Evolutionary conservation across 2,329 filamentous ascomycete genomes (phyloP), one percentile per base, ranked within the genome.

Genomic region (Penicillium sclerotiorum): DNA sequence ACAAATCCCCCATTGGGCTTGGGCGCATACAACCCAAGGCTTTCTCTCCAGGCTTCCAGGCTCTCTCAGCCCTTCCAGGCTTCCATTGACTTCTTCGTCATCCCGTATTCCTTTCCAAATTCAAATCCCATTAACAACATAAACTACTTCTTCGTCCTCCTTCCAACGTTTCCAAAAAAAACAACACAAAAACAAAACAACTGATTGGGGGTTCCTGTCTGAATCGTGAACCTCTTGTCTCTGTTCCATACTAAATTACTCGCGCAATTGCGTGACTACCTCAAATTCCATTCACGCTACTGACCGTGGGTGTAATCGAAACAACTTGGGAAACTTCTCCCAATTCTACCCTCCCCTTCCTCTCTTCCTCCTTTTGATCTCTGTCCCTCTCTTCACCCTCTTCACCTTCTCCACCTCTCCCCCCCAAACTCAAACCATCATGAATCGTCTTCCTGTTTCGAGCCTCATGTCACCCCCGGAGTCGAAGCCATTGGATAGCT

Each of bases 401-500:
- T 37, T 40, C 15, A 18, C 11, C n/a, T n/a, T 40, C 37, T 27
- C 30, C 43, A 47, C 25, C 25, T 28, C 38, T 25, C 18, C 37
- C 21, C 33, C 20, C 27, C 37, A 4, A 21, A 53, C 62, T 46
- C 59, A 60, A 45, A 52, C 53, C 60, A 68, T 54, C 45, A 76
- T 75, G 73, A 70, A 69, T 64, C 70, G 65, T 51, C 60, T 75
- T 56, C 72, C 72, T 42, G 68, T 76, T 35, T 71, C 73, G 43
- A 75, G 67, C 61, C 67, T 76, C 42, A 74, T 76, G 71, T 76
- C 73, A 55, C 73, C 73, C 33, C 73, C 73, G 49, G 73, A 75
- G 61, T 53, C 66, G n/a, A 82, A 74, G 40, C 78, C 79, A 17
- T 71, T 80, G 3, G 80, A 80, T 47, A 80, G 66, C 41, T 76